phyloP scores from a whole-genome alignment of 2,329 filamentous ascomycete genomes.

The Beauveria asiatica region DNA sequence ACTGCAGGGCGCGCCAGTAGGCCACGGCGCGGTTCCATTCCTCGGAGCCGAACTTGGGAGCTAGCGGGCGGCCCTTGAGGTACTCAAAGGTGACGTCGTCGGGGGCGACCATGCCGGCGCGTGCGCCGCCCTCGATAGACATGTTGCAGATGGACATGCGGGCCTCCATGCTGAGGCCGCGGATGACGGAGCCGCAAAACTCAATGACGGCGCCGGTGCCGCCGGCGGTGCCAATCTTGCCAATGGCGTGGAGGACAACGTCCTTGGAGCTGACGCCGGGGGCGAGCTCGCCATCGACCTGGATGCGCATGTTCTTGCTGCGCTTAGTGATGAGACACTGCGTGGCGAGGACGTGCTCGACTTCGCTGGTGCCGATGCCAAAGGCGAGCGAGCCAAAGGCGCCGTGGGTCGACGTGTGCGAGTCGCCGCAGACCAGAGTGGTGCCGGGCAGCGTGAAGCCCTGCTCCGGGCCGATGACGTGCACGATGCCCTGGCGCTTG shows the following conservation, averaged over 20 bases:
- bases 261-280: conserved; percentile 96
- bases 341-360: conserved; percentile 95
- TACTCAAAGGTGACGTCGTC: conserved; percentile 94
- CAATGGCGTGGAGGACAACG: conserved; percentile 86
- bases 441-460: conserved; percentile 96
- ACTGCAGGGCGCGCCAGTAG: conserved; percentile 82
- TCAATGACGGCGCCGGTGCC: conserved; percentile 93
- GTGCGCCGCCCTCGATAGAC: conserved; percentile 92
- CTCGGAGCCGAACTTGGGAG: conserved; percentile 72
- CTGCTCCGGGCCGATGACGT: conserved; percentile 97
- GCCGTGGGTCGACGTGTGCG: conserved; percentile 95
- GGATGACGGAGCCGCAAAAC: conserved; percentile 92
- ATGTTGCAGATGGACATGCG: conserved; percentile 99
- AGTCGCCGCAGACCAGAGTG: conserved; percentile 95
- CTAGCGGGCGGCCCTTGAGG: conserved; percentile 81
- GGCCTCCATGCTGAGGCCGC: conserved; percentile 85
- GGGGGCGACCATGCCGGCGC: conserved; percentile 94
- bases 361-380: conserved; percentile 95
- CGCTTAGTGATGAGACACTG: conserved; percentile 90
- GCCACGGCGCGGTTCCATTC: conserved; percentile 83
- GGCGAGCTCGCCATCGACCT: conserved; percentile 83
- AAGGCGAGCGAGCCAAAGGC: conserved; percentile 93
- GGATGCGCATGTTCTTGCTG: conserved; percentile 98
- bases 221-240: conserved; percentile 87
- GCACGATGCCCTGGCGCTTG: conserved; percentile 95